Evolutionary conservation across 805 yeast species (phyloP), one percentile per base, ranked within the genome.

Genomic region (Saccharomyces mikatae): DNA sequence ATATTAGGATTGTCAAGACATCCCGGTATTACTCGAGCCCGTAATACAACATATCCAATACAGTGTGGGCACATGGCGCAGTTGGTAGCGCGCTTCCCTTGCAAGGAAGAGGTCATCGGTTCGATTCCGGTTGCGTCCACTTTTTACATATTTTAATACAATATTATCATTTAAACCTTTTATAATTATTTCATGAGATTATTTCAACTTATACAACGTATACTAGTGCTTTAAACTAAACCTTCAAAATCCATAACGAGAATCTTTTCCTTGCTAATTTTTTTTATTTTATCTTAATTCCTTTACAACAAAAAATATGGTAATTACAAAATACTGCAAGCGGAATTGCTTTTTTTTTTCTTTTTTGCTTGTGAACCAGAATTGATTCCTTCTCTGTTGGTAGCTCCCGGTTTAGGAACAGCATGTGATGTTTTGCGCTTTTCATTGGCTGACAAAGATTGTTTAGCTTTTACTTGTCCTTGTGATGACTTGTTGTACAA

Each of bases 331-430:
- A 62, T 57, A 17, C 29, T 47, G 55, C 67, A 64, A 17, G 57
- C 31, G 4, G 58, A 54, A 44, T 54, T 57, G 54, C 56, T 62
- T 54, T 62, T 64, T 29, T 58, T 64, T 31, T 58, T 62, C 47
- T 55, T 60, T 30, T 58, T 59, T 24, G n/a, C n/a, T 36, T 56
- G 46, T 44, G 49, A 48, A 17, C 49, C 28, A n/a, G 50, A 30
- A 30, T 51, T 46, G 24, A 24, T 49, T 21, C 44, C 49, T 28
- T 46, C 6, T 27, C n/a, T 47, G 30, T 50, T 53, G 6, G 52
- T 41, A 6, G 49, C 46, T 1, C 52, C 52, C 10, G 29, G n/a
- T 17, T 47, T 47, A 2, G 44, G 22, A 36, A 21, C 44, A 3
- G 44, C 4, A 21, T 36, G 44, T 17, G 44, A 26, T 26, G 49